Conservation (phyloP, 164 flowering plant genomes). For the Stephania japonica region DNA sequence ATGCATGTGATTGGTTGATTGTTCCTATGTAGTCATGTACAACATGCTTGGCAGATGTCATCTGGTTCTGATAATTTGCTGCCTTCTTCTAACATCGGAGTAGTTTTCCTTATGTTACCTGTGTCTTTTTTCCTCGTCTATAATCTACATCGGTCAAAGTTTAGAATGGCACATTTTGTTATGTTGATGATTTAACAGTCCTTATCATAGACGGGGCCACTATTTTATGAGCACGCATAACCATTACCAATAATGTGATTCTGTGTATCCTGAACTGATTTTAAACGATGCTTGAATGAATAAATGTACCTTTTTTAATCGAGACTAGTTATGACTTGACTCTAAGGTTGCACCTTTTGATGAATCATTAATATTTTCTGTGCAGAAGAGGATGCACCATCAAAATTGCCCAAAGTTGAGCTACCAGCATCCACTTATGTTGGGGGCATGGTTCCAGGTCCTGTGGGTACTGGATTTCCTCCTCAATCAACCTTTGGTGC, state of each 20-base stretch:
- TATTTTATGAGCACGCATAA: background rate
- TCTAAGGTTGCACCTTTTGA: background rate
- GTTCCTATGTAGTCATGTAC: background rate
- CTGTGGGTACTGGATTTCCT: conserved; percentile 55
- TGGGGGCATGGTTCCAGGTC: conserved; percentile 50
- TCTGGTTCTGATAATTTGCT: background rate
- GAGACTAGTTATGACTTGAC: background rate
- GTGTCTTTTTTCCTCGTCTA: background rate
- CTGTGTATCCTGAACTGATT: background rate
- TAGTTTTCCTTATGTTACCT: background rate
- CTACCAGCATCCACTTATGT: conserved; percentile 39
- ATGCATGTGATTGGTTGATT: background rate
- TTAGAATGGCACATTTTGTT: background rate
- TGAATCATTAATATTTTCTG: conserved; percentile 2
- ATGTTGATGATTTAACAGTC: background rate
- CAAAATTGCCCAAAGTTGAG: conserved; percentile 69
- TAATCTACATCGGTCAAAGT: background rate
- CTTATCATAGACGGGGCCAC: background rate
- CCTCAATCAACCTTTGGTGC: conserved; percentile 51
- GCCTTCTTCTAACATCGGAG: background rate
- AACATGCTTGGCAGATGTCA: background rate
- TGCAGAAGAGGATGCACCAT: conserved; percentile 75
- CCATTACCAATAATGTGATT: background rate
- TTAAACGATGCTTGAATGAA: background rate
- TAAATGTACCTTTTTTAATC: background rate